phyloP scores from a whole-genome alignment of 768 basidiomycete species.

The Tephrocybe sp. region DNA sequence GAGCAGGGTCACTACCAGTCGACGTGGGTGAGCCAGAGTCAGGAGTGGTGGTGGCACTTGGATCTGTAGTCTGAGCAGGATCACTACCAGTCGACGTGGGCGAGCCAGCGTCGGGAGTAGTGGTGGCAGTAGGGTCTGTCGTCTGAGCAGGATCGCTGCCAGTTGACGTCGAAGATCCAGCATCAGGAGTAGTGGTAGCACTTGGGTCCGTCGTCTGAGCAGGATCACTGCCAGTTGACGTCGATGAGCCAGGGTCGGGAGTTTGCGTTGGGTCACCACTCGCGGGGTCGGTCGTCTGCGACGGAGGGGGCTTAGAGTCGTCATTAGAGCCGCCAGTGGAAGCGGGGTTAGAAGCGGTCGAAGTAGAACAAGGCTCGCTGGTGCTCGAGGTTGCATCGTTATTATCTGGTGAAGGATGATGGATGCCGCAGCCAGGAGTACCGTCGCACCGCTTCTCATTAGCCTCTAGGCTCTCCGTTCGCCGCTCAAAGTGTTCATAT shows the following conservation, averaged over 20 bases:
- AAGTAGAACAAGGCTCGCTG: neutral
- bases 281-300: too few relatives aligned
- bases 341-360: neutral
- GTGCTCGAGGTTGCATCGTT: neutral
- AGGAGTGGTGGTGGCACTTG: neutral
- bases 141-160: neutral
- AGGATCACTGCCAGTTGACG: neutral
- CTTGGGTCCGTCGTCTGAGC: neutral
- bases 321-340: too few relatives aligned
- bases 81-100: neutral
- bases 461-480: neutral
- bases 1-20: neutral
- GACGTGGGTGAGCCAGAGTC: neutral
- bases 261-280: too few relatives aligned
- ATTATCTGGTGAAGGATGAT: neutral
- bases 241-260: too few relatives aligned
- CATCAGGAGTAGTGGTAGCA: neutral
- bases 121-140: neutral
- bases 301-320: too few relatives aligned
- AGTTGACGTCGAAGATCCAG: neutral
- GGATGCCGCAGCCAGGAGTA: neutral
- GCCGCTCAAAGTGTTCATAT: conserved; percentile 29
- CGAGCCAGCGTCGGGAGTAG: neutral
- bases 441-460: conserved; percentile 10
- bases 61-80: neutral